A percentile compares a stretch with the other conserved stretches of the same genome.
Evolutionary conservation across 345 rosid species (phyloP).

Genomic region (Eucalyptus coolabah): DNA sequence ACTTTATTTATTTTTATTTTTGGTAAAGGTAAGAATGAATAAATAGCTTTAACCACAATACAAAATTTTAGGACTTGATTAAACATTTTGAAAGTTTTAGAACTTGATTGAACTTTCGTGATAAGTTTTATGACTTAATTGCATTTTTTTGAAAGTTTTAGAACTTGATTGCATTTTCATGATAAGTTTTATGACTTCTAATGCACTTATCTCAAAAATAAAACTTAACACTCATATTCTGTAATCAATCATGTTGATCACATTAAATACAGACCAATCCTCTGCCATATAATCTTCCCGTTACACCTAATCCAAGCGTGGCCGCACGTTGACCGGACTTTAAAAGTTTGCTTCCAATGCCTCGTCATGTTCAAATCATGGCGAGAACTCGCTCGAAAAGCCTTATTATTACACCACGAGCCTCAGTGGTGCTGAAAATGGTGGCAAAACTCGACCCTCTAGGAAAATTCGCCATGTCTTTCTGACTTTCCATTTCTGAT

Average conservation of each 20-base stretch:
- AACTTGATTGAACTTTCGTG: no score
- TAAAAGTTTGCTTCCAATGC: neutral
- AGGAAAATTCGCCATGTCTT: neutral
- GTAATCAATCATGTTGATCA: neutral
- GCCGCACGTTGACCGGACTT: neutral
- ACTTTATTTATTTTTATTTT: no score
- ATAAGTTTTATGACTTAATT: no score
- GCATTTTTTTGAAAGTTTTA: no score
- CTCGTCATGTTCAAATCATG: neutral
- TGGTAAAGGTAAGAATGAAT: no score
- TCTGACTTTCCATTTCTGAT: neutral
- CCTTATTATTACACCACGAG: neutral
- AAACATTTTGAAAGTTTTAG: no score
- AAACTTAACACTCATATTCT: neutral
- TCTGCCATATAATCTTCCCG: neutral
- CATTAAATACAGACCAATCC: neutral
- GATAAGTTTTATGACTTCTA: no score
- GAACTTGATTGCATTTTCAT: accelerated
- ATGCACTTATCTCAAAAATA: no score
- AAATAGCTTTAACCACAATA: no score
- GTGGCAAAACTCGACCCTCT: neutral
- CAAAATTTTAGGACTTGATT: no score
- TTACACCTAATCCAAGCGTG: neutral
- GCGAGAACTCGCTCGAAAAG: neutral
- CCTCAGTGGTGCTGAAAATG: neutral